Base-by-base conservation (phyloP, 148 eudicot species). In the Amaranthus cruentus region DNA sequence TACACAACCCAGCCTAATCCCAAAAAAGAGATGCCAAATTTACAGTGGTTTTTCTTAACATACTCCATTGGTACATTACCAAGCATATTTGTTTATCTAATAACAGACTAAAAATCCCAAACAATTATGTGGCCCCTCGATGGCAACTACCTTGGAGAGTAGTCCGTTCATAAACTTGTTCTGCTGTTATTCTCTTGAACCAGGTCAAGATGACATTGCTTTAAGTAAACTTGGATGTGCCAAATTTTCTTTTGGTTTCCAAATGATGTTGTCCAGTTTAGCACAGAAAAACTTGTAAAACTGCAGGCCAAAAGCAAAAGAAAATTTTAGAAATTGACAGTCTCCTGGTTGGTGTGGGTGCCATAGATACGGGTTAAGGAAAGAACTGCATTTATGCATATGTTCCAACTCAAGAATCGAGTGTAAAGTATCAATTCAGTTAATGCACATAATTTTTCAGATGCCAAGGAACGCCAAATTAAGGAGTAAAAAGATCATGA, bases 211-310 rank as follows among this genome's bases (percentile, higher is more conserved):
- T 71, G 86, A 78, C 75, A 75, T 66, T 60, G 84, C 83, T 61
- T 73, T 84, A 18, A 77, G 83, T 74, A 89, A 83, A 77, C 78
- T 64, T 70, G 84, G 38, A 72, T 62, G 76, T 14, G 74, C 55
- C 68, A 60, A 68, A 42, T 83, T 83, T 10, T 86, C 91, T 63
- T 79, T 79, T 8, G 99, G 87, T 80, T 80, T 90, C 96, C 92
- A 96, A 70, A 92, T 92, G 54, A 96, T 83, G 67, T 85, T 84
- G 59, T 92, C 92, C 55, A 96, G 79, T 68, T 81, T 88, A 50
- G 83, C 78, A 68, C 90, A 90, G 55, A 96, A 82, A 75, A 73
- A 85, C 79, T 96, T 96, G 93, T 92, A 96, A 67, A 96, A 96
- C 99, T 96, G 94, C 89, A 84, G 12, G n/a, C 44, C 62, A 51